phyloP scores from a whole-genome alignment of 352 stramenopile genomes.

The Phytopythium ostracodes region DNA sequence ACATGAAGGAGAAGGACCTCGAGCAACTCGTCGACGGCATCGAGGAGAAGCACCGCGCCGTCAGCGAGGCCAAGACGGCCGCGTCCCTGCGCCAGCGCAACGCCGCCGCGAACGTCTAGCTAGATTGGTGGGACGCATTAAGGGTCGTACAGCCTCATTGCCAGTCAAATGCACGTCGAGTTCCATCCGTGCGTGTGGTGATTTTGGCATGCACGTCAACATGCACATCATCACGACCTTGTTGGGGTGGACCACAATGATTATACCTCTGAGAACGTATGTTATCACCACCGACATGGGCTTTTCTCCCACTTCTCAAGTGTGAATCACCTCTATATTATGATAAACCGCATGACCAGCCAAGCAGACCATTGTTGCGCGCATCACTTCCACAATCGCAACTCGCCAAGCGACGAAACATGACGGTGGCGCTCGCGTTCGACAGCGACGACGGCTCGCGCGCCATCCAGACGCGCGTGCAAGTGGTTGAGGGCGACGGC shows the following conservation, averaged over 20 bases:
- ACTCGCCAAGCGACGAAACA: slow-evolving; percentile 7
- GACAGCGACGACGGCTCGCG: slow-evolving; percentile 80
- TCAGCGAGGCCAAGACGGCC: slow-evolving; percentile 13
- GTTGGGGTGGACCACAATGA: neutral
- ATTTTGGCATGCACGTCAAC: too few relatives aligned
- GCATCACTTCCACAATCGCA: neutral
- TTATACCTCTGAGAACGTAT: neutral
- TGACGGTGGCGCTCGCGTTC: slow-evolving; percentile 76
- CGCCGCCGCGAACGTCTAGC: slow-evolving; percentile 9
- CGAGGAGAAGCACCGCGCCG: slow-evolving; percentile 19
- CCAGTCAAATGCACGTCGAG: neutral
- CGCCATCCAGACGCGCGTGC: slow-evolving; percentile 59
- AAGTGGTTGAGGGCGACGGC: slow-evolving; percentile 51
- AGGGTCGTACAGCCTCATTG: neutral
- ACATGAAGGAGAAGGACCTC: slow-evolving; percentile 55
- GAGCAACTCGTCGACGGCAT: slow-evolving; percentile 28
- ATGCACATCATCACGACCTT: neutral
- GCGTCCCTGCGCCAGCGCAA: slow-evolving; percentile 44
- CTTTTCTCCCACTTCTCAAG: neutral
- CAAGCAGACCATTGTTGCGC: too few relatives aligned
- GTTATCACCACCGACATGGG: neutral
- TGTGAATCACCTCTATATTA: neutral
- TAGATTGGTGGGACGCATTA: neutral
- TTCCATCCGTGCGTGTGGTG: too few relatives aligned
- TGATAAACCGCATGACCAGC: neutral